phyloP scores from a whole-genome alignment of 768 basidiomycete species.

The Kwoniella mangroviensis region DNA sequence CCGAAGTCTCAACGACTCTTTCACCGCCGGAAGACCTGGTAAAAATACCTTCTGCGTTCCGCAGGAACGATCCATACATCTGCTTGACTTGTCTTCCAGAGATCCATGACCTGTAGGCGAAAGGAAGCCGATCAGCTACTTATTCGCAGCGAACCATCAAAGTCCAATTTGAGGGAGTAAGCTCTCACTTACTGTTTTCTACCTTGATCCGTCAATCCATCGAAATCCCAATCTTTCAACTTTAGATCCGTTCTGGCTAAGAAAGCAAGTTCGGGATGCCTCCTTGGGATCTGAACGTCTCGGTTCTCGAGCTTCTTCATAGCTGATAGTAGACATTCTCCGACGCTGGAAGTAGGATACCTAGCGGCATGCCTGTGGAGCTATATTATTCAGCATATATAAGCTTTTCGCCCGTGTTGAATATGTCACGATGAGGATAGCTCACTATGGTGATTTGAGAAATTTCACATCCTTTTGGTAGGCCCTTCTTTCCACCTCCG shows the following conservation, averaged over 20 bases:
- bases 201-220: slow-evolving; percentile 47
- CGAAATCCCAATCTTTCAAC: slow-evolving; percentile 44
- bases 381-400: slow-evolving; percentile 19
- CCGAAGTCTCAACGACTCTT: slow-evolving; percentile 42
- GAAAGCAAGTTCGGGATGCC: slow-evolving; percentile 47
- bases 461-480: slow-evolving; percentile 50
- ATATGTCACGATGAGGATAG: background rate
- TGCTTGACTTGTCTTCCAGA: slow-evolving; percentile 35
- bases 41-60: slow-evolving; percentile 30
- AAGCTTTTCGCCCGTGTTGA: background rate
- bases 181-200: slow-evolving; percentile 47
- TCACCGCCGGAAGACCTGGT: slow-evolving; percentile 40
- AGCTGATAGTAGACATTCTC: slow-evolving; percentile 27
- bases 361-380: slow-evolving; percentile 51
- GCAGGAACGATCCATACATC: slow-evolving; percentile 30
- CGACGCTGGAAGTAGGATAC: slow-evolving; percentile 40
- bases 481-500: slow-evolving; percentile 39
- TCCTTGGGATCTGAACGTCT: slow-evolving; percentile 24
- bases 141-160: too few relatives aligned
- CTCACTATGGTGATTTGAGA: slow-evolving; percentile 50
- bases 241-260: slow-evolving; percentile 39
- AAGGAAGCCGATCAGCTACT: background rate
- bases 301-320: slow-evolving; percentile 42
- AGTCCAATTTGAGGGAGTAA: too few relatives aligned
- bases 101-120: slow-evolving; percentile 38